phyloP scores from a whole-genome alignment of 768 basidiomycete species.

The Leucocoprinus birnbaumii region DNA sequence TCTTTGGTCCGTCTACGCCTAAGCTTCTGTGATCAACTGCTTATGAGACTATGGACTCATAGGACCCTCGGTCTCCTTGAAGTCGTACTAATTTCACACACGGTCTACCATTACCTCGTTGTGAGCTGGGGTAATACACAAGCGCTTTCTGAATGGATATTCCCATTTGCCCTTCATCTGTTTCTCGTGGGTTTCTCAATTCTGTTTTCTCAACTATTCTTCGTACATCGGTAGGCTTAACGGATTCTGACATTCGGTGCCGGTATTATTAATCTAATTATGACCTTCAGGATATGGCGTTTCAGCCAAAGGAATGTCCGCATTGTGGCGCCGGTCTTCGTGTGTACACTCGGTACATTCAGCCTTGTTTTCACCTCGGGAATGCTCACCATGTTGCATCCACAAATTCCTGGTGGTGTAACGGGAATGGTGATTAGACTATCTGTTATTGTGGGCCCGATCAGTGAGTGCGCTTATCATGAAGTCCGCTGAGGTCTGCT shows the following conservation, averaged over 20 bases:
- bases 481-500: too few species aligned
- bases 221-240: constrained; percentile 10
- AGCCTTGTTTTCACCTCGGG: not conserved
- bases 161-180: constrained; percentile 13
- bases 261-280: not conserved
- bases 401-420: not conserved
- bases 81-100: constrained; percentile 16
- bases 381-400: not conserved
- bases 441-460: not conserved
- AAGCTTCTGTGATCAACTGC: not conserved
- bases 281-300: constrained; percentile 12
- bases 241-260: too few species aligned
- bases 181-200: constrained; percentile 13
- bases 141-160: constrained; percentile 8
- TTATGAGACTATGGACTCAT: not conserved
- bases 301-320: constrained; percentile 11
- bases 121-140: constrained; percentile 14
- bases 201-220: constrained; percentile 16
- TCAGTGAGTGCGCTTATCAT: not conserved
- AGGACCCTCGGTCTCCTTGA: constrained; percentile 18
- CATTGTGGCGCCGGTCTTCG: constrained; percentile 4
- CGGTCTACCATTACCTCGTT: constrained; percentile 20
- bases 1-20: not conserved
- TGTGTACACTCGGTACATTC: constrained; percentile 6
- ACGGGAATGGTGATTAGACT: not conserved